Evolutionary conservation across 202 grass and related monocot genomes (phyloP), one percentile per base, ranked within the genome.

Genomic region (Panicum hallii): DNA sequence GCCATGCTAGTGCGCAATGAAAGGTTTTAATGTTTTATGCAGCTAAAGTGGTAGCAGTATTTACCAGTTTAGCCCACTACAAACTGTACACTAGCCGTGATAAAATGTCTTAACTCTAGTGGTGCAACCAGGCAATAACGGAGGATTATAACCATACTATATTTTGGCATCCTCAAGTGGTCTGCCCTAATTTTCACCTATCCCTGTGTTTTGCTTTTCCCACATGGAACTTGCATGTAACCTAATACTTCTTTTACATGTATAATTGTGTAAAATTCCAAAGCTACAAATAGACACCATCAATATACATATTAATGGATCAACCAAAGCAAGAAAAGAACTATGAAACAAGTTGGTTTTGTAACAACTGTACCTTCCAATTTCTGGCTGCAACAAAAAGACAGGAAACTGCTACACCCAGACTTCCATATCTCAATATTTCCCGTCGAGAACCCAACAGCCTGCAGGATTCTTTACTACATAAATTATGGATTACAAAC

Each of bases 351-450:
- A 74, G 30, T 75, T 50, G 11, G 20, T 54, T 79, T 12, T 79
- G 63, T 89, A 80, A 60, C 38, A 86, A 64, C 9, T 20, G 56
- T 99, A 99, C 93, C 96, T 98, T 98, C 93, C 96, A 94, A 84
- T 99, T 99, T 63, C 91, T 88, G 43, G 84, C 50, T 56, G 96
- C 79, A 83, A 94, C 88, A 57, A 94, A 56, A 76, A 99, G 48
- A 90, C 87, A 96, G 73, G 92, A 84, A 71, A 94, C 11, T 4
- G 93, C 88, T 92, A 99, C 82, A 88, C 93, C 97, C 79, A 91
- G 75, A 87, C 91, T 96, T 84, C 91, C 93, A 83, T 94, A 99
- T 94, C 91, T 88, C 89, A 99, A 72, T 85, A 96, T 77, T 75
- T 96, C 86, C 15, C 90, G 75, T 55, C 97, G 91, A 83, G 97